Base-by-base conservation (phyloP, 495 filamentous ascomycete genomes). In the Lepidopterella palustris region DNA sequence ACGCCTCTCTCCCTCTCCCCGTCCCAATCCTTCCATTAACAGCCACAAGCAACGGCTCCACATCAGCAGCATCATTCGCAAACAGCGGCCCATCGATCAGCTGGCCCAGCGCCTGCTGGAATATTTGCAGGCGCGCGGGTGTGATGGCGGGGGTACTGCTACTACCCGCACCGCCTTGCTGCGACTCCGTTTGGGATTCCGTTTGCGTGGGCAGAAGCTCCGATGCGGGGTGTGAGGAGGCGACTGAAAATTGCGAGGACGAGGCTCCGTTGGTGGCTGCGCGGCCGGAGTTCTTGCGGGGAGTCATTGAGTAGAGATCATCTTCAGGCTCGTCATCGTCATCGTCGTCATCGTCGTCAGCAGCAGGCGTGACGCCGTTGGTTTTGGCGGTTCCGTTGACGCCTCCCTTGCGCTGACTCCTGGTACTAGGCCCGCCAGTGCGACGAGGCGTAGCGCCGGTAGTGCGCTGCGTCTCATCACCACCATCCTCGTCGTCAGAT, bases 21-120 rank as follows among this genome's bases (percentile, higher is more conserved):
- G 68, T 59, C 0, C 79, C 79, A 24, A 96, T 67, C 55, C 82
- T 80, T 4, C 74, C 74, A 72, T 98, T 98, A 32, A 98, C 88
- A 0, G 87, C 89, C 8, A 79, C 80, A 29, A 97, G 80, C 32
- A 97, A 74, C 15, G 83, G 79, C 56, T 84, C 84, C 11, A 95
- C 80, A 57, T 88, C 80, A 20, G 87, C 89, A 50, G 83, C 80
- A 65, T 96, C 95, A 50, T 88, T 84, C 40, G 80, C 80, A 71
- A 98, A 98, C 28, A 98, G 68, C 18, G 78, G 75, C 3, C 84
- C 84, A 67, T 87, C 87, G 63, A 97, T 83, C 32, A 97, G 73
- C 60, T 86, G 83, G 10, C 93, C 95, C 0, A 98, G 77, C 3
- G 85, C 80, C 4, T 81, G 81, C 42, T 89, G 82, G 86, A 97